Conservation (phyloP, 306 rosid species). For the Oemleria cerasiformis region DNA sequence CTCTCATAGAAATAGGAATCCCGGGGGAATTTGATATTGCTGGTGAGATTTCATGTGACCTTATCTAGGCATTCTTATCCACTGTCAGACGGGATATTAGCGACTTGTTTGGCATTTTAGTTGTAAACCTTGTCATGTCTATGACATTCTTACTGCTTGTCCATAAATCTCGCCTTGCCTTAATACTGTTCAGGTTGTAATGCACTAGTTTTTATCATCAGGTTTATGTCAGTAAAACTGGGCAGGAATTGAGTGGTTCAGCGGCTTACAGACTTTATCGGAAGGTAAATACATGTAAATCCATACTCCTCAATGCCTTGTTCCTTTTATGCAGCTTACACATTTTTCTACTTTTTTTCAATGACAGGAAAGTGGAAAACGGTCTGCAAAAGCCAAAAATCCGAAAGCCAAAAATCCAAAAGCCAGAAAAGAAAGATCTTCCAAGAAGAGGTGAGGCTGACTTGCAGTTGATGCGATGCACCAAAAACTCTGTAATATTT, state of each 20-base stretch:
- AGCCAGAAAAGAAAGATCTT: conserved; percentile 4
- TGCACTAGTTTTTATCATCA: conserved; percentile 26
- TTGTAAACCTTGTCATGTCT: background rate
- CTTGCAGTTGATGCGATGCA: conserved; percentile 2
- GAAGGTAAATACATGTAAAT: conserved; percentile 45
- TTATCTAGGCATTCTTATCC: background rate
- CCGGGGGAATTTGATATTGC: background rate
- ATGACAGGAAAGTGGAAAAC: conserved; percentile 64
- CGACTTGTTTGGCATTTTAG: background rate
- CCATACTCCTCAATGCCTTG: background rate
- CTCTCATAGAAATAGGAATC: background rate
- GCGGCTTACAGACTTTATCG: conserved; percentile 56
- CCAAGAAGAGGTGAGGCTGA: conserved; percentile 48
- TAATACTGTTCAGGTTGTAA: conserved; percentile 12
- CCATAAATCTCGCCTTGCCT: background rate
- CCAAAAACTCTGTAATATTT: conserved; percentile 4
- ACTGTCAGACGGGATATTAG: background rate
- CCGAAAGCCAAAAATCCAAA: conserved; percentile 26
- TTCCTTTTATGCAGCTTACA: conserved; percentile 1
- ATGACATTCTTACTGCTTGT: background rate
- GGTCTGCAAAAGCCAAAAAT: conserved; percentile 44
- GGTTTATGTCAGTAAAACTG: conserved; percentile 73
- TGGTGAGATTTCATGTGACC: background rate
- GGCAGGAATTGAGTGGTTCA: conserved; percentile 70
- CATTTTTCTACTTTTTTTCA: conserved; percentile 20